A percentile compares a stretch with the other conserved stretches of the same genome.
phyloP scores from a whole-genome alignment of 108 stramenopile genomes.

The Skeletonema marinoi region DNA sequence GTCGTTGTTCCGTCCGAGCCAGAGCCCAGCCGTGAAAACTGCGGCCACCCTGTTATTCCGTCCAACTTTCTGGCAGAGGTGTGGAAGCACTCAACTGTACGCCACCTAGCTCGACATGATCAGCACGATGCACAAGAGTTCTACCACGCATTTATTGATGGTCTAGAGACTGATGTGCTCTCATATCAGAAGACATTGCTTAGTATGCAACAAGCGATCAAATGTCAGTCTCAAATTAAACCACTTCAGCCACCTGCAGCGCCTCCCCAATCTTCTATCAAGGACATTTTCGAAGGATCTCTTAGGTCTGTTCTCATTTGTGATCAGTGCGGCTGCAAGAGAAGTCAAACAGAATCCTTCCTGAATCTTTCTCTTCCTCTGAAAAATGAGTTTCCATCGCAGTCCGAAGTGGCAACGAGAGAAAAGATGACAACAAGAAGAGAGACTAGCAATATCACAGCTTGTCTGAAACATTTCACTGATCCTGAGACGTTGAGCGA shows the following conservation, averaged over 20 bases:
- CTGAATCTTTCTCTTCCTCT: conserved; percentile 76
- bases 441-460: conserved; percentile 47
- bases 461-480: conserved; percentile 71
- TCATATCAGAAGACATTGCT: conserved; percentile 15
- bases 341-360: conserved; percentile 67
- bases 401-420: conserved; percentile 62
- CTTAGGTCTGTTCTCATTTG: conserved; percentile 76
- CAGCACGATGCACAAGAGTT: conserved; percentile 94
- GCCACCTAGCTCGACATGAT: conserved; percentile 81
- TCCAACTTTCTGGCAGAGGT: conserved; percentile 80
- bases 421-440: conserved; percentile 7
- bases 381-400: conserved; percentile 57
- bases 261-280: conserved; percentile 35
- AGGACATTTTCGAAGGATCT: conserved; percentile 72
- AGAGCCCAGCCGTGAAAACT: conserved; percentile 5
- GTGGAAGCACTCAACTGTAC: conserved; percentile 76
- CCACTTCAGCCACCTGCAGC: neutral
- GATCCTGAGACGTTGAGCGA: conserved; percentile 60
- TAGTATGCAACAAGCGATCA: conserved; percentile 16
- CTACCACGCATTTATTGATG: conserved; percentile 81
- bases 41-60: conserved; percentile 81
- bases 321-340: conserved; percentile 70
- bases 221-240: neutral
- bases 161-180: conserved; percentile 42
- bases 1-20: neutral